Evolutionary conservation across 768 basidiomycete genomes (phyloP).

Genomic region (Pulveroboletus ravenelii): DNA sequence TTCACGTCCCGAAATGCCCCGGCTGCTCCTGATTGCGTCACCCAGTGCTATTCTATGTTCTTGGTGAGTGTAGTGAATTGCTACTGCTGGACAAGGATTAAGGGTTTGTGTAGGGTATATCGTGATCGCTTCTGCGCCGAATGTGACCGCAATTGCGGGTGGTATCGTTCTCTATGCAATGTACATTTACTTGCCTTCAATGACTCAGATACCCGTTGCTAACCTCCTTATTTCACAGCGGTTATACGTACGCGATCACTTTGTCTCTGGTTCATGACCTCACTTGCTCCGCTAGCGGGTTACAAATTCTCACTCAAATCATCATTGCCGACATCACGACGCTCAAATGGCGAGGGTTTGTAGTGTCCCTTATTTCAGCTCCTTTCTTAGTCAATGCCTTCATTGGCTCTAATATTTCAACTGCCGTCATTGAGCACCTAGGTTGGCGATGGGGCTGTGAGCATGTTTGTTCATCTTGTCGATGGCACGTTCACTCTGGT

Average conservation of each 20-base stretch:
- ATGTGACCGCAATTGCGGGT: constrained; percentile 42
- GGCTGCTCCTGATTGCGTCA: not conserved
- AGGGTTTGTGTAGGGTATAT: constrained; percentile 37
- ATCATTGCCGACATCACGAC: constrained; percentile 61
- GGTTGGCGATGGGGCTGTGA: constrained; percentile 71
- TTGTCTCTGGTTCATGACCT: not conserved
- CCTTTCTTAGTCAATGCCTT: constrained; percentile 63
- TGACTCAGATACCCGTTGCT: constrained; percentile 11
- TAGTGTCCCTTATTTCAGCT: constrained; percentile 41
- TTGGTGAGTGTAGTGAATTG: constrained; percentile 38
- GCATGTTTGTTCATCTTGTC: constrained; percentile 21
- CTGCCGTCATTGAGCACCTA: constrained; percentile 37
- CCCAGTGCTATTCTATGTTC: constrained; percentile 53
- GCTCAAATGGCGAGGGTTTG: constrained; percentile 51
- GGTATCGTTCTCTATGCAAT: constrained; percentile 57
- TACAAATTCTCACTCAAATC: constrained; percentile 61
- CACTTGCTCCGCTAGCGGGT: constrained; percentile 34
- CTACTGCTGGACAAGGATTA: not conserved
- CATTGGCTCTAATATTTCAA: constrained; percentile 59
- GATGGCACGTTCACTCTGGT: constrained; percentile 1
- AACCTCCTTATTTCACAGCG: constrained; percentile 35
- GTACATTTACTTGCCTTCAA: constrained; percentile 30
- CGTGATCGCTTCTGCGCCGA: constrained; percentile 48
- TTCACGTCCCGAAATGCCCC: constrained; percentile 7
- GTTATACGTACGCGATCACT: constrained; percentile 47